phyloP scores from a whole-genome alignment of 768 basidiomycete species.

The Termitomyces titanicus region DNA sequence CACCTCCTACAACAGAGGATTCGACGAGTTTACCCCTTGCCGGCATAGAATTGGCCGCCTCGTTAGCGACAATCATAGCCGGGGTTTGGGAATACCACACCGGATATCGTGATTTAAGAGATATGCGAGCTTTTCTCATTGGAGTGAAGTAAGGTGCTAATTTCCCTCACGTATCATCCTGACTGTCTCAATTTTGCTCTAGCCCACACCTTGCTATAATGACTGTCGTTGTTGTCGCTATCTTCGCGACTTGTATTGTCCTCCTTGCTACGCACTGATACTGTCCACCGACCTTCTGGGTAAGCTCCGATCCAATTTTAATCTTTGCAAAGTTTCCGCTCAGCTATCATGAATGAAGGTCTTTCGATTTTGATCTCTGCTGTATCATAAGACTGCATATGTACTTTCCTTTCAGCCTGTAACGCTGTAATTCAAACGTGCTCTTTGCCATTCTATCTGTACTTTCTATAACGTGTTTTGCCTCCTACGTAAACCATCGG shows the following conservation, averaged over 20 bases:
- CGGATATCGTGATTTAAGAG: conserved; percentile 52
- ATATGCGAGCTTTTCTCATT: conserved; percentile 56
- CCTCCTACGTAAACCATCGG: not conserved
- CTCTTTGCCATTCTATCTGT: not conserved
- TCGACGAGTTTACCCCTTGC: conserved; percentile 44
- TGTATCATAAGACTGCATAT: not conserved
- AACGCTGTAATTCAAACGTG: not conserved
- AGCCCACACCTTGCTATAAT: conserved; percentile 55
- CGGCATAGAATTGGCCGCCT: conserved; percentile 47
- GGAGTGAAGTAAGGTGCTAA: conserved; percentile 46
- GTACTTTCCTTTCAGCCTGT: not conserved
- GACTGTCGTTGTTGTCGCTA: conserved; percentile 40
- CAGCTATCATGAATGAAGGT: not conserved
- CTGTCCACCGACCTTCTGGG: not conserved
- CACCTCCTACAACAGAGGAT: conserved; percentile 11
- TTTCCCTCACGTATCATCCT: not conserved
- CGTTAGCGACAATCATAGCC: conserved; percentile 49
- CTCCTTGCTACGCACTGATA: conserved; percentile 34
- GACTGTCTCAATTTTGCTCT: not conserved
- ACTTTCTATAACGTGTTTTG: not conserved
- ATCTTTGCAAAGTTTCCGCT: not conserved
- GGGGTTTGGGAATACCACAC: conserved; percentile 67
- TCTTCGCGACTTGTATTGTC: conserved; percentile 50
- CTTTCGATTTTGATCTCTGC: no score
- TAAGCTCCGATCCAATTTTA: not conserved